Evolutionary conservation across 768 basidiomycete genomes (phyloP), one percentile per base, ranked within the genome.

Genomic region (Dentipellis sp.): DNA sequence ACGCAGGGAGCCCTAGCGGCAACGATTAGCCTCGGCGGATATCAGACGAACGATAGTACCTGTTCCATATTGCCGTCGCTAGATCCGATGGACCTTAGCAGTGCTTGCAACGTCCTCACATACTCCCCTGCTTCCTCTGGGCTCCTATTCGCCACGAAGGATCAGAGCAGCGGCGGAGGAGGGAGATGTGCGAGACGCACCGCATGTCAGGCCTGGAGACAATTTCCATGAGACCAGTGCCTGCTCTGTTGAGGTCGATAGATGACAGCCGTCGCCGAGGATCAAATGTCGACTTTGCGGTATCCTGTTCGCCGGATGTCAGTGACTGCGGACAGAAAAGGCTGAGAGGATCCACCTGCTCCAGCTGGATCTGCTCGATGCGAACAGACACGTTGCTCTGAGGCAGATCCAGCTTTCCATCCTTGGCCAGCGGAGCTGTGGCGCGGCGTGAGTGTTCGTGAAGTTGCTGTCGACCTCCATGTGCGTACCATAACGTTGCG

Each of bases 21-120:
- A 29, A 29, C 29, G 36, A 48, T 34, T 48, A 29, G 17, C 29
- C 29, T 29, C 29, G 29, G 29, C 29, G 29, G 29, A 29, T 29
- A 35, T 61, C n/a, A 60, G 55, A 3, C 65, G 54, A 35, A n/a
- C 36, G 17, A 6, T 29, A 71, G 49, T 62, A 91, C 95, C 69
- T 92, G 85, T 63, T 99, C 97, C 97, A 98, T 98, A 65, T 94
- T 94, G 1, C 91, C 94, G 66, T 95, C 92, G 59, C 92, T 93
- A 0, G 91, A 84, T 0, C 91, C 93, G 3, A 95, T 75, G 14
- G 89, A 78, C 16, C 94, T 80, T 8, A 98, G 72, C 16, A 97
- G 65, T 4, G 83, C 78, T 66, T 97, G 94, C 1, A 99, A 74
- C 9, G 85, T 77, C 39, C 84, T 77, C 5, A 97, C 89, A 71